Conservation (phyloP, 352 stramenopile species). For the Pythium inflatum region DNA sequence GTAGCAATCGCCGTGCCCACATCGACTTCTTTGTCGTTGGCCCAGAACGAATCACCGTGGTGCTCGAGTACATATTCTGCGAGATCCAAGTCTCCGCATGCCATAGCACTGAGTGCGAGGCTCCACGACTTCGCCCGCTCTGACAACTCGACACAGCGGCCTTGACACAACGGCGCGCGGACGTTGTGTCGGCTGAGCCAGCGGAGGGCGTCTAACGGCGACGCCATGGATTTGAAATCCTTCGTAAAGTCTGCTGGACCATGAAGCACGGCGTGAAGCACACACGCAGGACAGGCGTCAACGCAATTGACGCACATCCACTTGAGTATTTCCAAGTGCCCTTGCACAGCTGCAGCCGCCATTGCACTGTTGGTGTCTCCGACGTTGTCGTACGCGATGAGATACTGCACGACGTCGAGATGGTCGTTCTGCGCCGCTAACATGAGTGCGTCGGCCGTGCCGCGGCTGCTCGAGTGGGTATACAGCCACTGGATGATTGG, state of each 20-base stretch:
- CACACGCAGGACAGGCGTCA: neutral
- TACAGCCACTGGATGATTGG: constrained; percentile 24
- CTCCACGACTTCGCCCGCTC: neutral
- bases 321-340: constrained; percentile 12
- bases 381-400: neutral
- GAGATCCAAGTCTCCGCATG: neutral
- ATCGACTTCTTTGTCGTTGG: neutral
- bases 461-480: constrained; percentile 45
- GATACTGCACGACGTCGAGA: constrained; percentile 21
- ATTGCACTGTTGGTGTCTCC: constrained; percentile 2
- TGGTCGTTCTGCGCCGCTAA: neutral
- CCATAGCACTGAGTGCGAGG: neutral
- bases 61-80: neutral
- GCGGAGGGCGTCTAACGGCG: neutral
- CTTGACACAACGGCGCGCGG: neutral
- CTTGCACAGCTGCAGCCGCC: neutral
- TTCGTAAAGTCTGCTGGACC: neutral
- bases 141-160: neutral
- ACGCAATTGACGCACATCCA: neutral
- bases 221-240: neutral
- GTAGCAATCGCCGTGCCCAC: neutral
- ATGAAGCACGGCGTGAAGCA: neutral
- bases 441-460: constrained; percentile 15
- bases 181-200: neutral
- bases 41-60: neutral